These are phyloP conservation scores for Roridomyces roridus DNA, from an alignment of 768 basidiomycete species.

Conservation along the genomic window DNA sequence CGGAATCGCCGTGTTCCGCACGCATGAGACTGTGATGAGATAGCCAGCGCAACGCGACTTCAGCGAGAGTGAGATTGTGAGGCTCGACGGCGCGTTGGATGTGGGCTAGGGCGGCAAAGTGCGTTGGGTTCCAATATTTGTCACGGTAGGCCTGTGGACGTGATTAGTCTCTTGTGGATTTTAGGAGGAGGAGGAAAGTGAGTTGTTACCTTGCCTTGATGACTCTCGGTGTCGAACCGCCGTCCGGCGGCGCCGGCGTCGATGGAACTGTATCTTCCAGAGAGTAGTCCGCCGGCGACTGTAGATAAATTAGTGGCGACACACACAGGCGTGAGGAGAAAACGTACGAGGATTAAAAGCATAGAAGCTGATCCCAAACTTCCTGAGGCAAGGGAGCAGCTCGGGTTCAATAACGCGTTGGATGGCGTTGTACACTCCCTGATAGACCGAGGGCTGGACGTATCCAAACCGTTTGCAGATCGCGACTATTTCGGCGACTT, in stretches of 20 bases:
- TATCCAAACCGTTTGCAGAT: slow-evolving; percentile 62
- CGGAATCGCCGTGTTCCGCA: slow-evolving; percentile 53
- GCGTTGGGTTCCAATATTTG: slow-evolving; percentile 58
- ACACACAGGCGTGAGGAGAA: background rate
- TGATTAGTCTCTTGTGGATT: background rate
- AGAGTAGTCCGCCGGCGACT: slow-evolving; percentile 67
- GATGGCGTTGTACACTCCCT: slow-evolving; percentile 50
- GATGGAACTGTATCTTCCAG: slow-evolving; percentile 52
- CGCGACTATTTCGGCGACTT: slow-evolving; percentile 67
- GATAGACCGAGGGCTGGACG: slow-evolving; percentile 61
- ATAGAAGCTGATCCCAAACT: slow-evolving; percentile 61
- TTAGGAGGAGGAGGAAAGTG: background rate
- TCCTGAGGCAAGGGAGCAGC: slow-evolving; percentile 61
- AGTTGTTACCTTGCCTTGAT: slow-evolving; percentile 49
- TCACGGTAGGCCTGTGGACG: slow-evolving; percentile 37
- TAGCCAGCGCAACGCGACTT: slow-evolving; percentile 65
- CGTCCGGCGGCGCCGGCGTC: slow-evolving; percentile 50
- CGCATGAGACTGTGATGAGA: slow-evolving; percentile 60
- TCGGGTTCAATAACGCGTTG: slow-evolving; percentile 47
- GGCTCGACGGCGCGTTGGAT: slow-evolving; percentile 51
- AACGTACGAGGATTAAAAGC: slow-evolving; percentile 59
- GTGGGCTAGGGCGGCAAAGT: slow-evolving; percentile 54
- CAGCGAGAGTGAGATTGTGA: slow-evolving; percentile 52
- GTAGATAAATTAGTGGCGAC: too few species aligned
- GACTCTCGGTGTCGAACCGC: slow-evolving; percentile 54